Base-by-base conservation (phyloP, 176 grass and related monocot genomes). In the Oryza meridionalis region DNA sequence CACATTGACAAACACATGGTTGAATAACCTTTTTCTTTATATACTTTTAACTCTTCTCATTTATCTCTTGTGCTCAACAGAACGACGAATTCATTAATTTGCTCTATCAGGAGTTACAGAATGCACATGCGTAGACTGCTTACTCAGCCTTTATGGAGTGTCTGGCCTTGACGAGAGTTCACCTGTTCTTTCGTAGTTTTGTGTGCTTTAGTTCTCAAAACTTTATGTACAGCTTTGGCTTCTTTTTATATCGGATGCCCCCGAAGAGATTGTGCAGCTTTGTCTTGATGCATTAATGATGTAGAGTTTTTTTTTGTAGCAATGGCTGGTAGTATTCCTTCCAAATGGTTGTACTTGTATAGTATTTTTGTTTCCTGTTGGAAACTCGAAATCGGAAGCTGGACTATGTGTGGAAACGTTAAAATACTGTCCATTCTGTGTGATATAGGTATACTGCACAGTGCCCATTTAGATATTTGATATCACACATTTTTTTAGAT, bases 31-130 rank as follows among this genome's bases (percentile, higher is more conserved):
- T 45, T 49, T 42, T 83, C 69, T 65, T 55, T 16, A 50, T 27
- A 31, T 37, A 80, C 4, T 14, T 9, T 16, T 91, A 77, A 73
- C 47, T 79, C 40, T 26, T 75, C 64, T 62, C 40, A 1, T 43
- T 11, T 43, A 43, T 43, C 42, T 43, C 1, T 38, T 73, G 3
- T 83, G 7, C 22, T 11, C 67, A 69, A 84, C 91, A 97, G 94
- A 88, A 79, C 21, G 87, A 97, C 7, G 78, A 91, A 70, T 97
- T 97, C 78, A 93, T 93, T 40, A 89, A 93, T 82, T 73, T 97
- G 64, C 24, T 97, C 67, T 91, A 69, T 6, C 84, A 43, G 70
- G 91, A 97, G 78, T 80, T 97, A 43, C 76, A 87, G 87, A 90
- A 87, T 82, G 71, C 67, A 19, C 87, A 93, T 87, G 68, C 76